These are phyloP conservation scores for Tremellales sp. DNA, from an alignment of 1,284 basidiomycete species.

Conservation along the genomic window DNA sequence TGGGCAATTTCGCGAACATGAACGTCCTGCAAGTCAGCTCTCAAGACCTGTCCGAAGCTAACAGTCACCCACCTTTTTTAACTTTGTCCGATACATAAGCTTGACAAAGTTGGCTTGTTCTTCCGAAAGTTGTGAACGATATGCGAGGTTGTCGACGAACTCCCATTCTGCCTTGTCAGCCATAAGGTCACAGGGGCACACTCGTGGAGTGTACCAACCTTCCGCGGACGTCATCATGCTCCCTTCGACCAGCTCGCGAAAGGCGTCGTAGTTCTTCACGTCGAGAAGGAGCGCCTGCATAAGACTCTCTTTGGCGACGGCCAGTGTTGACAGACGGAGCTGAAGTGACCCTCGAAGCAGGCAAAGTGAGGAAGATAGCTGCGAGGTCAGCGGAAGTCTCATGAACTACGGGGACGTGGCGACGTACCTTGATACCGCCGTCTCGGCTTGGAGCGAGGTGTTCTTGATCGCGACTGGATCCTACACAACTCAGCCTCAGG, in stretches of 20 bases:
- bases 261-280: conserved; percentile 96
- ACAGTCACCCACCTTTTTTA: conserved; percentile 63
- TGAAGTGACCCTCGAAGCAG: conserved; percentile 88
- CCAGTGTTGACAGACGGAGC: conserved; percentile 83
- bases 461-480: background rate
- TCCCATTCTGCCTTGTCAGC: conserved; percentile 73
- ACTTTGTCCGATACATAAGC: conserved; percentile 82
- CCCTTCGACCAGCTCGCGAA: conserved; percentile 80
- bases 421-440: conserved; percentile 73
- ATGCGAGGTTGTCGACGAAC: conserved; percentile 81
- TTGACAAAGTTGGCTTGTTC: conserved; percentile 86
- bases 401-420: background rate
- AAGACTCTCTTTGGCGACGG: conserved; percentile 86
- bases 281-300: conserved; percentile 92
- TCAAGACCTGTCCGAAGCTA: conserved; percentile 2
- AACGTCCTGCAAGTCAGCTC: conserved; percentile 55
- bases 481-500: background rate
- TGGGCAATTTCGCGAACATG: conserved; percentile 75
- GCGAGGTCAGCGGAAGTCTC: conserved; percentile 3
- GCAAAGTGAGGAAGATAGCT: conserved; percentile 95
- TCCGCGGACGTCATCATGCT: conserved; percentile 92
- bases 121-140: conserved; percentile 66
- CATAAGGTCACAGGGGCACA: too few relatives aligned
- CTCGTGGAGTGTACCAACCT: conserved; percentile 55
- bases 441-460: conserved; percentile 61